Evolutionary conservation across 1,284 basidiomycete species (phyloP).

Genomic region (Chalciporus sp.): DNA sequence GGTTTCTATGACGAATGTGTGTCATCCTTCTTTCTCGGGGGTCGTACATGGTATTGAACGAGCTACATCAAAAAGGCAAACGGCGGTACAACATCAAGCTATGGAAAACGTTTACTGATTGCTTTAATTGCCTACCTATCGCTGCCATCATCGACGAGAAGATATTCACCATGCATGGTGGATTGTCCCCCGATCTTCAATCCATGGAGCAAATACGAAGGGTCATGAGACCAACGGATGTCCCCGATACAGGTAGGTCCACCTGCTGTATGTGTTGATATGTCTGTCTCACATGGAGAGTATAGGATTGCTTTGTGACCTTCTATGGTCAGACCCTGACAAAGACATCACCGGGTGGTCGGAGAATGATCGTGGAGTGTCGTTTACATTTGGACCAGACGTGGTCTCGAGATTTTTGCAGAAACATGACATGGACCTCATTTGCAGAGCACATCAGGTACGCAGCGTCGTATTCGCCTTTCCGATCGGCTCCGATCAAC

Average conservation of each 20-base stretch:
- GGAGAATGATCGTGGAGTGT: slow-evolving; percentile 98
- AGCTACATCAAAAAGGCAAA: slow-evolving; percentile 65
- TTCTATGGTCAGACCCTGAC: slow-evolving; percentile 99
- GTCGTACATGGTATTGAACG: slow-evolving; percentile 10
- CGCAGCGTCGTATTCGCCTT: slow-evolving; percentile 26
- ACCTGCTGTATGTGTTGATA: slow-evolving; percentile 1
- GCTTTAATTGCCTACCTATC: slow-evolving; percentile 95
- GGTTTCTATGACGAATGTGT: slow-evolving; percentile 96
- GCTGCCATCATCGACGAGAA: slow-evolving; percentile 97
- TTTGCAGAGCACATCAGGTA: slow-evolving; percentile 97
- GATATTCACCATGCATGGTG: slow-evolving; percentile 95
- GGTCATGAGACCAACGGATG: slow-evolving; percentile 99
- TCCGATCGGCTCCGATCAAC: slow-evolving; percentile 6
- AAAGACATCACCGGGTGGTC: slow-evolving; percentile 99
- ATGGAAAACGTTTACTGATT: slow-evolving; percentile 98
- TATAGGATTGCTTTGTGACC: slow-evolving; percentile 88
- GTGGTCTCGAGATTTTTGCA: slow-evolving; percentile 98
- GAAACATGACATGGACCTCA: slow-evolving; percentile 99
- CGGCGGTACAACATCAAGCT: slow-evolving; percentile 97
- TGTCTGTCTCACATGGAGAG: slow-evolving; percentile 12
- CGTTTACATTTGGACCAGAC: slow-evolving; percentile 98
- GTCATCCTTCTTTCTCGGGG: slow-evolving; percentile 32
- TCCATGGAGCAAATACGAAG: slow-evolving; percentile 99
- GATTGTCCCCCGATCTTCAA: slow-evolving; percentile 94
- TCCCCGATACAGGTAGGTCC: slow-evolving; percentile 91